phyloP scores from a whole-genome alignment of 225 moss, liverwort and hornwort species.

The Thuidium tamariscinum region DNA sequence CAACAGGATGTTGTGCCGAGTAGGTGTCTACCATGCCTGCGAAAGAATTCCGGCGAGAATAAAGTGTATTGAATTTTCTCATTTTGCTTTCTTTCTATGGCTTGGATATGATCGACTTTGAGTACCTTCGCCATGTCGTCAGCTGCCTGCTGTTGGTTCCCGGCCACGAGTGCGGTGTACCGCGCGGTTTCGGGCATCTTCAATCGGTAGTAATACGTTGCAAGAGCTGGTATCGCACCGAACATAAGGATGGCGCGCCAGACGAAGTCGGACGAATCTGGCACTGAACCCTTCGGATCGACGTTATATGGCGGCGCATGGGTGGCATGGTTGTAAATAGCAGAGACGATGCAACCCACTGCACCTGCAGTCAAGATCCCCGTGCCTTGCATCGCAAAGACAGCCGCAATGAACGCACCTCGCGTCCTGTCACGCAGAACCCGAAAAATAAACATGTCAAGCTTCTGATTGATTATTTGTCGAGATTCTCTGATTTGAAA shows the following conservation, averaged over 20 bases:
- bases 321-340: conserved; percentile 3
- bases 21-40: conserved; percentile 10
- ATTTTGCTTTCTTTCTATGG: neutral
- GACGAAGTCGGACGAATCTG: conserved; percentile 32
- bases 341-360: conserved; percentile 14
- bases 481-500: neutral
- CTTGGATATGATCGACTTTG: neutral
- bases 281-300: neutral
- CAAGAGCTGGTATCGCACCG: conserved; percentile 32
- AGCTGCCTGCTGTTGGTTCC: conserved; percentile 18
- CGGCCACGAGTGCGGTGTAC: conserved; percentile 45
- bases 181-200: conserved; percentile 59
- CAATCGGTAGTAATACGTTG: conserved; percentile 48
- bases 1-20: conserved; percentile 46
- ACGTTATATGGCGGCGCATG: conserved; percentile 6
- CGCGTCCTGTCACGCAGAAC: conserved; percentile 17
- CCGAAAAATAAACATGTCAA: neutral
- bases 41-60: conserved; percentile 28
- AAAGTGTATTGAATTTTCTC: neutral
- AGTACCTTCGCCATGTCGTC: conserved; percentile 42
- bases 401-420: conserved; percentile 56
- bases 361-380: conserved; percentile 37
- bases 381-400: conserved; percentile 53
- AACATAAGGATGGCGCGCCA: conserved; percentile 49
- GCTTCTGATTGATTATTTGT: neutral